phyloP scores from a whole-genome alignment of 345 rosid genomes.

The Trapa bicornis region DNA sequence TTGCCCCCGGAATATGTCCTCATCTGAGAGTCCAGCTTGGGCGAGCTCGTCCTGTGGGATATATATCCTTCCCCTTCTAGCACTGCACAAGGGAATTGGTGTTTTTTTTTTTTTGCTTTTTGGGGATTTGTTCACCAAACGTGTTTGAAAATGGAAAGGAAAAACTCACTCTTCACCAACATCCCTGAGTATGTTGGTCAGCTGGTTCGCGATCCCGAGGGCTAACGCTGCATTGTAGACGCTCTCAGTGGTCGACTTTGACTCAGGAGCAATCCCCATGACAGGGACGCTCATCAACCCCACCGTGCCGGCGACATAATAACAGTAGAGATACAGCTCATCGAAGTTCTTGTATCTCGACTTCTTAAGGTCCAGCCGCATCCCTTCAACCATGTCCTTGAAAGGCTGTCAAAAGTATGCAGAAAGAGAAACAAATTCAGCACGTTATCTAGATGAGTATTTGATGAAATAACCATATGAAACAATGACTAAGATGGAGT shows the following conservation, averaged over 20 bases:
- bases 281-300: slow-evolving; percentile 47
- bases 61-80: slow-evolving; percentile 41
- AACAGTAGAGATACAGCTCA: slow-evolving; percentile 47
- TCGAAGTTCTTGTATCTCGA: slow-evolving; percentile 33
- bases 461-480: not conserved
- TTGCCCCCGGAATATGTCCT: slow-evolving; percentile 31
- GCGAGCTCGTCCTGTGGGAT: slow-evolving; percentile 40
- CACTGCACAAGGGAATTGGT: slow-evolving; percentile 11
- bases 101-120: no score
- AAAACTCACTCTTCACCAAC: slow-evolving; percentile 47
- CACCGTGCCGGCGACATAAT: slow-evolving; percentile 46
- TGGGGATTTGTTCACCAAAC: no score
- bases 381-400: slow-evolving; percentile 47
- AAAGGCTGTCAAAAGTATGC: slow-evolving; percentile 21
- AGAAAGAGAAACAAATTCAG: not conserved
- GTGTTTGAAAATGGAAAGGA: not conserved
- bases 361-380: slow-evolving; percentile 33
- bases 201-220: slow-evolving; percentile 49
- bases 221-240: slow-evolving; percentile 42
- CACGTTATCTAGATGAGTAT: not conserved
- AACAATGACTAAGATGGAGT: not conserved
- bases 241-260: slow-evolving; percentile 35
- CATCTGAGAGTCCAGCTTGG: slow-evolving; percentile 26
- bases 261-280: slow-evolving; percentile 42
- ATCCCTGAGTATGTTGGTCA: slow-evolving; percentile 44